Evolutionary conservation across 108 stramenopile genomes (phyloP).

Genomic region (Nitzschia sp.): DNA sequence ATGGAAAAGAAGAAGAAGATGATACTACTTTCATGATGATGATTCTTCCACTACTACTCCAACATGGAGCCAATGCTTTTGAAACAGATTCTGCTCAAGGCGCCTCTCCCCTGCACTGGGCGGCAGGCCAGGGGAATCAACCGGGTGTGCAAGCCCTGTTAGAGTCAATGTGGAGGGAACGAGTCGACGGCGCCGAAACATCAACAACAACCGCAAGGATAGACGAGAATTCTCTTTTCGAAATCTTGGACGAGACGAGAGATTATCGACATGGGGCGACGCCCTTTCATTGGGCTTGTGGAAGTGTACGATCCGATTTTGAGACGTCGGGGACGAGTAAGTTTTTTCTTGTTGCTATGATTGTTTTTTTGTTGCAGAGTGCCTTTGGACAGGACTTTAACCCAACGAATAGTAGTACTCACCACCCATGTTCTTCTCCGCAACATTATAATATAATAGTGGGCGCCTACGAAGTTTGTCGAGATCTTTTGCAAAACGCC

Average conservation of each 20-base stretch:
- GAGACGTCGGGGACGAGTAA: neutral
- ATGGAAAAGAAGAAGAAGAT: neutral
- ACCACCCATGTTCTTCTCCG: neutral
- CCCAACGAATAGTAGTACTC: neutral
- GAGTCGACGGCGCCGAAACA: neutral
- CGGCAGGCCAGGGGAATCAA: slow-evolving; percentile 31
- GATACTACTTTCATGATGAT: neutral
- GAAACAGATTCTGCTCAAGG: slow-evolving; percentile 33
- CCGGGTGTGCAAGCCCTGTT: slow-evolving; percentile 19
- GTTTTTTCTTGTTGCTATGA: neutral
- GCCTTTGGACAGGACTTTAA: neutral
- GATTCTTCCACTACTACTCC: neutral
- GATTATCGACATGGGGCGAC: slow-evolving; percentile 39
- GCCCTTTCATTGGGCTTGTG: slow-evolving; percentile 44
- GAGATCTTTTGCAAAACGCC: neutral
- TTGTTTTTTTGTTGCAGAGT: neutral
- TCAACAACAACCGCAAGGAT: neutral
- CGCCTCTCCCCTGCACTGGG: slow-evolving; percentile 27
- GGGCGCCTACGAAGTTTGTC: slow-evolving; percentile 10
- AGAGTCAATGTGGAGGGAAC: slow-evolving; percentile 6
- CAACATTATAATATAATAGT: neutral
- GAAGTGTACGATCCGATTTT: slow-evolving; percentile 18
- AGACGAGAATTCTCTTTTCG: neutral
- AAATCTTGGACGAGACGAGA: slow-evolving; percentile 11
- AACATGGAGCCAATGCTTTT: slow-evolving; percentile 36